These are phyloP conservation scores for Pseudophaeomoniella oleicola DNA, from an alignment of 2,329 filamentous ascomycete species.

Conservation along the genomic window DNA sequence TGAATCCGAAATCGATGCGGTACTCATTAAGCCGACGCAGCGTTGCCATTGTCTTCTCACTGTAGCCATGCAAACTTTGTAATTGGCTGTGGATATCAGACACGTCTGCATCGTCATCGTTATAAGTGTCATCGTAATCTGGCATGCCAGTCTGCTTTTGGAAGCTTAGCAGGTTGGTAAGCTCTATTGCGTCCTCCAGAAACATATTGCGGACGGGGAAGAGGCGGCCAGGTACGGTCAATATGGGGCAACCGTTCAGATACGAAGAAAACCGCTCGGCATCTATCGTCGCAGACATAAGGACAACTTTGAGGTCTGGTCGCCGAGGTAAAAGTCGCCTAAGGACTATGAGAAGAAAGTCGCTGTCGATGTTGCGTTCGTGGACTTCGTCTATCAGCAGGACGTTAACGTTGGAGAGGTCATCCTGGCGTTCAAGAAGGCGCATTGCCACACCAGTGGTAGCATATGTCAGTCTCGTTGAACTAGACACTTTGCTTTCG, in stretches of 20 bases:
- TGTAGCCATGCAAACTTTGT: slow-evolving; percentile 57
- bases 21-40: slow-evolving; percentile 77
- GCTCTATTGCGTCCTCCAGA: slow-evolving; percentile 81
- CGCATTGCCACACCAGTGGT: slow-evolving; percentile 82
- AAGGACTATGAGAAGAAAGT: slow-evolving; percentile 86
- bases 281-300: slow-evolving; percentile 97
- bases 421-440: slow-evolving; percentile 83
- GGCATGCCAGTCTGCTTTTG: slow-evolving; percentile 34
- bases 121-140: slow-evolving; percentile 18
- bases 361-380: slow-evolving; percentile 89
- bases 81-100: slow-evolving; percentile 36
- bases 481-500: slow-evolving; percentile 69
- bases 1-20: slow-evolving; percentile 75
- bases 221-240: slow-evolving; percentile 83
- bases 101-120: slow-evolving; percentile 30
- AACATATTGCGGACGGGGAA: slow-evolving; percentile 83
- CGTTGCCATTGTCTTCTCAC: slow-evolving; percentile 57
- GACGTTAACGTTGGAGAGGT: slow-evolving; percentile 81
- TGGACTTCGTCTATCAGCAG: slow-evolving; percentile 96
- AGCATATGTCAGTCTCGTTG: slow-evolving; percentile 79
- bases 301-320: slow-evolving; percentile 74
- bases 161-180: slow-evolving; percentile 61
- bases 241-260: slow-evolving; percentile 58
- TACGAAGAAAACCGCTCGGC: slow-evolving; percentile 84
- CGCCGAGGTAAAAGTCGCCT: slow-evolving; percentile 64